A percentile compares a stretch with the other conserved stretches of the same genome.
Evolutionary conservation across 2,329 filamentous ascomycete species (phyloP).

Genomic region (Hawksworthiomyces lignivorus): DNA sequence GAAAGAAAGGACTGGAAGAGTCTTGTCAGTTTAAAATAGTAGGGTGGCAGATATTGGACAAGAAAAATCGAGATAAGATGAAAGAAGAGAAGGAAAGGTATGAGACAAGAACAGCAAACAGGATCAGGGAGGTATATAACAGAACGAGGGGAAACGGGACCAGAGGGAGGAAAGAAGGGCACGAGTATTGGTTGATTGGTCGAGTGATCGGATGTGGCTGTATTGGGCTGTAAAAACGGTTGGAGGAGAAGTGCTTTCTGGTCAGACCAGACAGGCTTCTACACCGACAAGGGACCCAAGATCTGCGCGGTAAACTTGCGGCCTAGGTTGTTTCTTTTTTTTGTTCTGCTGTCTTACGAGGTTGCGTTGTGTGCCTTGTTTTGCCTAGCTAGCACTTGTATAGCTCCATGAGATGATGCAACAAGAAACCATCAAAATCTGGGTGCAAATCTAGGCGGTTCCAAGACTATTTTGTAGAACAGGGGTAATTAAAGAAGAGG

Average conservation of each 20-base stretch:
- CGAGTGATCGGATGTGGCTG: neutral
- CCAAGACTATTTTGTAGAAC: neutral
- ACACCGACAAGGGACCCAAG: neutral
- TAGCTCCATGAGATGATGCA: slow-evolving; percentile 6
- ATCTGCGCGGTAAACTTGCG: neutral
- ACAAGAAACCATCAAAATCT: slow-evolving; percentile 3
- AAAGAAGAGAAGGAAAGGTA: neutral
- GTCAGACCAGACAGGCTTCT: neutral
- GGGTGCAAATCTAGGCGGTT: neutral
- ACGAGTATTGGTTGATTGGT: neutral
- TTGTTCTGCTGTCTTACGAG: too few relatives aligned
- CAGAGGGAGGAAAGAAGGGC: neutral
- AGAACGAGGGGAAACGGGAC: slow-evolving; percentile 1
- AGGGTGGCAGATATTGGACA: neutral
- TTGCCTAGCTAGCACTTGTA: too few relatives aligned
- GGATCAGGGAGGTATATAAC: neutral
- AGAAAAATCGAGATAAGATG: neutral
- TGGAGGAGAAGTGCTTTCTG: slow-evolving; percentile 5
- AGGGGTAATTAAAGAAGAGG: slow-evolving; percentile 1
- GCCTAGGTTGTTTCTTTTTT: neutral
- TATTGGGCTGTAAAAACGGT: slow-evolving; percentile 1
- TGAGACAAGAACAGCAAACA: neutral
- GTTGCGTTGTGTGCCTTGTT: too few relatives aligned
- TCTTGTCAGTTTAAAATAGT: neutral
- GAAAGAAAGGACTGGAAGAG: slow-evolving; percentile 67